Conservation (phyloP, 164 flowering plant species). For the Vitis rotundifolia region DNA sequence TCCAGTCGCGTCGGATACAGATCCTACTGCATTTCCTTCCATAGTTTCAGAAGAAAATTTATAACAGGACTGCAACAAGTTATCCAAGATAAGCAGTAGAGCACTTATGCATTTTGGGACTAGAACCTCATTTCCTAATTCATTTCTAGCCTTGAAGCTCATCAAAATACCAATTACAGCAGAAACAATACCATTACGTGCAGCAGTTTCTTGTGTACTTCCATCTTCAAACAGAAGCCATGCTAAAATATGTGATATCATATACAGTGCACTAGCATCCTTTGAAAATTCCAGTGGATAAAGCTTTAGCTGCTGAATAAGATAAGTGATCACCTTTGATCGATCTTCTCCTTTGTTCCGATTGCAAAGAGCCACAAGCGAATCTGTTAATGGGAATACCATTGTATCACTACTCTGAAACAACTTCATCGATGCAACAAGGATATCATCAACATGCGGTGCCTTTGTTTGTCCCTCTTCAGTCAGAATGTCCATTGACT, state of each 20-base stretch:
- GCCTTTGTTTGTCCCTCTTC: slow-evolving; percentile 53
- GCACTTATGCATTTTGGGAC: slow-evolving; percentile 76
- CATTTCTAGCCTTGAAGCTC: slow-evolving; percentile 46
- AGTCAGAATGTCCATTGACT: slow-evolving; percentile 40
- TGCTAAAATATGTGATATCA: slow-evolving; percentile 70
- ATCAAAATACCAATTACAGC: slow-evolving; percentile 55
- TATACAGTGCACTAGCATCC: slow-evolving; percentile 55
- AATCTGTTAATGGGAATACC: slow-evolving; percentile 76
- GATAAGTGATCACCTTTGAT: slow-evolving; percentile 57
- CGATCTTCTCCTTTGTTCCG: slow-evolving; percentile 88
- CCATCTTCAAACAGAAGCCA: slow-evolving; percentile 81
- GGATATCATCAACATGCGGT: slow-evolving; percentile 84
- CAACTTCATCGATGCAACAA: slow-evolving; percentile 65
- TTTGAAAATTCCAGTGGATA: slow-evolving; percentile 56
- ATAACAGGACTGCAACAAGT: slow-evolving; percentile 72
- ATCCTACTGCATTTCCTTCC: slow-evolving; percentile 35
- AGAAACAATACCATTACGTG: slow-evolving; percentile 61
- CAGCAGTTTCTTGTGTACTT: slow-evolving; percentile 66
- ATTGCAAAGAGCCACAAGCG: slow-evolving; percentile 80
- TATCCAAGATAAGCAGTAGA: slow-evolving; percentile 74
- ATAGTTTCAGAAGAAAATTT: slow-evolving; percentile 36
- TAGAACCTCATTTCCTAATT: slow-evolving; percentile 42
- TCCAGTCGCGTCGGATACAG: slow-evolving; percentile 44
- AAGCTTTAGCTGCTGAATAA: slow-evolving; percentile 75
- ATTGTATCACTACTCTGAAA: slow-evolving; percentile 70